Percentiles rank a stretch among this genome's conserved stretches.
These are phyloP conservation scores for Lyophyllum semitale DNA, from an alignment of 768 basidiomycete genomes.

Conservation along the genomic window DNA sequence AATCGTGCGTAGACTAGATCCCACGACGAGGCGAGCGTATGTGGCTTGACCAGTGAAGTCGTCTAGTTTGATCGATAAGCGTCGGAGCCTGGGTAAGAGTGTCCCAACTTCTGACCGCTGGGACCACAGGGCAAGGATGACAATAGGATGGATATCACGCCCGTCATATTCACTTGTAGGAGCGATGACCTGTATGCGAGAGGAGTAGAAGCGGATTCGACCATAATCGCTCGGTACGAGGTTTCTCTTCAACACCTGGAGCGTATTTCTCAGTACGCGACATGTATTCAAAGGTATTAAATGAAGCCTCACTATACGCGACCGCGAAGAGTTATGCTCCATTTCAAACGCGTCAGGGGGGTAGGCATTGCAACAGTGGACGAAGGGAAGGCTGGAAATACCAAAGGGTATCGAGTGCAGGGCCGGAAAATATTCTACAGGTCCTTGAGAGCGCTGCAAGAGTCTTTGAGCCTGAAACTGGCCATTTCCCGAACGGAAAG, in stretches of 20 bases:
- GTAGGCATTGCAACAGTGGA: background rate
- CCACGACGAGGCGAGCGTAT: background rate
- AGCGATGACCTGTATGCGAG: background rate
- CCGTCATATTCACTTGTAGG: background rate
- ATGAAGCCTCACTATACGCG: too few species aligned
- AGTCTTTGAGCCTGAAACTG: background rate
- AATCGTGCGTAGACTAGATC: background rate
- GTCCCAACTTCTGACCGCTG: background rate
- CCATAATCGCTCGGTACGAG: background rate
- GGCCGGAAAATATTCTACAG: background rate
- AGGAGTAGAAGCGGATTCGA: background rate
- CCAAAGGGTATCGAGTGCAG: background rate
- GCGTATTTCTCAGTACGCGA: too few species aligned
- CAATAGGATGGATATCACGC: background rate
- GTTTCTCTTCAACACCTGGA: background rate
- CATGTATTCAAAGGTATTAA: too few species aligned
- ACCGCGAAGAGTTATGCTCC: too few species aligned
- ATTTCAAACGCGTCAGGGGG: background rate
- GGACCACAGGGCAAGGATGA: background rate
- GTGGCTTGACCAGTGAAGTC: background rate
- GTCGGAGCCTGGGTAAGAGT: background rate
- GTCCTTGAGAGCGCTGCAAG: background rate
- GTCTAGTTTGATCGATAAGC: background rate
- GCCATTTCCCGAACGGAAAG: constrained; percentile 19
- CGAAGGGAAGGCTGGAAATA: background rate